Evolutionary conservation across 371 early-diverging fungal genomes (phyloP), one percentile per base, ranked within the genome.

Genomic region (Mortierella sp.): DNA sequence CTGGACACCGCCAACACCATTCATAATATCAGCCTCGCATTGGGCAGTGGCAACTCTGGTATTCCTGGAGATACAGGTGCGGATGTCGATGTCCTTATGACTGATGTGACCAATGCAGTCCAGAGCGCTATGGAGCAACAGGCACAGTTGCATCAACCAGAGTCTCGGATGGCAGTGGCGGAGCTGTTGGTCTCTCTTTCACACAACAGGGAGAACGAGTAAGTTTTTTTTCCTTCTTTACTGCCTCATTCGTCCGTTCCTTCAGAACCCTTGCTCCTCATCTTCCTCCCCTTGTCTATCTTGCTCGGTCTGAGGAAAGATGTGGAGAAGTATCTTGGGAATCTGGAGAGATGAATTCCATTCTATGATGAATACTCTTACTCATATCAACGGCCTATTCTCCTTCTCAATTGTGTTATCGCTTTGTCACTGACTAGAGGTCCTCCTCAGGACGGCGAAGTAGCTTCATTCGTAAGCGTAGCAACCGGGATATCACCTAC

Each of bases 141-240:
- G 47, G 42, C 39, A 46, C 71, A 54, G 26, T 53, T 54, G 19
- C 63, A 57, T n/a, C 58, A 50, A 18, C 64, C 52, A 21, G 69
- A 64, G 21, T 41, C 59, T n/a, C 55, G 74, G 26, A 68, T 74
- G 61, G 74, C 69, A n/a, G 65, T 74, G 5, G 71, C 71, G 0
- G 71, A 71, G 19, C 54, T 71, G 19, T 19, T 71, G 41, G 71
- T 71, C 3, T 71, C 71, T 38, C 54, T 71, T 27, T 68, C 64
- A 31, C 68, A 72, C 38, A 64, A 54, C 54, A 51, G 57, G 18
- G 48, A 55, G 41, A 62, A 43, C 23, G 71, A 64, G 64, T 70
- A 70, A 54, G 70, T 67, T n/a, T 48, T 4, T 58, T 54, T 16
- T 49, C 28, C 24, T 53, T 43, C 42, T 60, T 10, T 41, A 41